These are phyloP conservation scores for Acacia concinna DNA, from an alignment of 331 rosid genomes.

Conservation along the genomic window DNA sequence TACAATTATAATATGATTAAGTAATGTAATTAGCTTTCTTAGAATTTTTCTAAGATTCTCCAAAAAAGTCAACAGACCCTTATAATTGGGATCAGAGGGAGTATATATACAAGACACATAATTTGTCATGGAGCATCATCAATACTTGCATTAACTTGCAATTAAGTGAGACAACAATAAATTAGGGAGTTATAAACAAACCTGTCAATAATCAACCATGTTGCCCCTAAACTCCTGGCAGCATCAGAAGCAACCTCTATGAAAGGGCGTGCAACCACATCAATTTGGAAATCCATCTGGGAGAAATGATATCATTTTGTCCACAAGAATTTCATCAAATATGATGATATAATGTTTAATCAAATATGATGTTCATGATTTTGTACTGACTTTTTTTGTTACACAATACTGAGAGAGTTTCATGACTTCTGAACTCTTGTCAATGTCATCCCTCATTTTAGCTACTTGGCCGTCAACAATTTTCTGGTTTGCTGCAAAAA, in stretches of 20 bases:
- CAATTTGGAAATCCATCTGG: constrained; percentile 58
- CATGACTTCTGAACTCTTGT: constrained; percentile 26
- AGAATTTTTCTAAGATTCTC: too few species aligned
- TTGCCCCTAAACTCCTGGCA: constrained; percentile 41
- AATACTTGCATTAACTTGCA: neutral
- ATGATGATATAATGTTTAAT: too few species aligned
- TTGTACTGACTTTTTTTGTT: constrained; percentile 43
- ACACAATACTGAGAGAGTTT: constrained; percentile 36
- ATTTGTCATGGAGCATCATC: too few species aligned
- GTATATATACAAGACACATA: too few species aligned
- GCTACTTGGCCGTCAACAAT: constrained; percentile 38
- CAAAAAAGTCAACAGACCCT: too few species aligned
- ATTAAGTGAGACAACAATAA: neutral
- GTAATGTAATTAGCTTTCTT: too few species aligned
- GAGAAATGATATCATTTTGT: constrained; percentile 16
- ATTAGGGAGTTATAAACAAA: constrained; percentile 31
- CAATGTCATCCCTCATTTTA: constrained; percentile 45
- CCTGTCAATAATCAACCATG: constrained; percentile 77
- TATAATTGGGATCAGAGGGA: too few species aligned
- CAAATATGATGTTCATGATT: too few species aligned
- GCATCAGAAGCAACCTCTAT: constrained; percentile 44
- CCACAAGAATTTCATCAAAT: neutral
- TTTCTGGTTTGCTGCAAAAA: constrained; percentile 47
- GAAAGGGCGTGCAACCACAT: constrained; percentile 51
- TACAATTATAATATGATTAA: too few species aligned